Evolutionary conservation across 306 rosid species (phyloP).

Genomic region (Amphicarpaea edgeworthii): DNA sequence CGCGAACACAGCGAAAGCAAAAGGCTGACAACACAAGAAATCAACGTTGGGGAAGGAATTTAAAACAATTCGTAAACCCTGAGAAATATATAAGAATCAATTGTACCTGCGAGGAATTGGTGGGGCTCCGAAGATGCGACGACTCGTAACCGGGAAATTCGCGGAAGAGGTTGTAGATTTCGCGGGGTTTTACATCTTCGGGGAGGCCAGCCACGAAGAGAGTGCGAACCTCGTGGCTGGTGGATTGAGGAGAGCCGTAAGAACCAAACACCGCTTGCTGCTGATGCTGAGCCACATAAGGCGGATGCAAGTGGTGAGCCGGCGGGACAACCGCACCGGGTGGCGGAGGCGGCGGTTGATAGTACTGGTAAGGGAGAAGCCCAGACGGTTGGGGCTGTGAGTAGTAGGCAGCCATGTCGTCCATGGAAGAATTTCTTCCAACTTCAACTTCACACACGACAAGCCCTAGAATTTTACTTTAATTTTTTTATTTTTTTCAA

Average conservation of each 20-base stretch:
- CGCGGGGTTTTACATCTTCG: slow-evolving; percentile 87
- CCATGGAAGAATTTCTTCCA: too few relatives aligned
- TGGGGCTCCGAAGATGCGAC: slow-evolving; percentile 86
- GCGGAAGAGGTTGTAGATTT: slow-evolving; percentile 85
- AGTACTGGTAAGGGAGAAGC: slow-evolving; percentile 62
- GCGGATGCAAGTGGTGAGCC: slow-evolving; percentile 51
- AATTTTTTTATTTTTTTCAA: not conserved
- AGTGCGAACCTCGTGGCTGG: slow-evolving; percentile 80
- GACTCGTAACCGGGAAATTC: slow-evolving; percentile 95
- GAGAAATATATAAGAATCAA: not conserved
- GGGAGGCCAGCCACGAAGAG: slow-evolving; percentile 94
- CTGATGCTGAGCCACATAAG: slow-evolving; percentile 50
- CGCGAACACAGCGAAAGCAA: slow-evolving; percentile 90
- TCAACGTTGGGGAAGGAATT: not conserved
- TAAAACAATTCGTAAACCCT: not conserved
- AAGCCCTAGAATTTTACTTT: slow-evolving; percentile 47
- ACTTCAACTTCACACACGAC: slow-evolving; percentile 13
- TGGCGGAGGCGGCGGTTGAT: slow-evolving; percentile 60
- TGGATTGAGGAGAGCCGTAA: slow-evolving; percentile 53
- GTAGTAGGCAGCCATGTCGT: slow-evolving; percentile 84
- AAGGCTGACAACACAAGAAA: slow-evolving; percentile 63
- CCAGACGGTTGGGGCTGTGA: slow-evolving; percentile 62
- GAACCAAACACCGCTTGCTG: slow-evolving; percentile 56
- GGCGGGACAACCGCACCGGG: slow-evolving; percentile 50
- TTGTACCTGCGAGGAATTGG: slow-evolving; percentile 73